A percentile compares a stretch with the other conserved stretches of the same genome.
phyloP scores from a whole-genome alignment of 208 protist species.

The Trypanosoma vivax region DNA sequence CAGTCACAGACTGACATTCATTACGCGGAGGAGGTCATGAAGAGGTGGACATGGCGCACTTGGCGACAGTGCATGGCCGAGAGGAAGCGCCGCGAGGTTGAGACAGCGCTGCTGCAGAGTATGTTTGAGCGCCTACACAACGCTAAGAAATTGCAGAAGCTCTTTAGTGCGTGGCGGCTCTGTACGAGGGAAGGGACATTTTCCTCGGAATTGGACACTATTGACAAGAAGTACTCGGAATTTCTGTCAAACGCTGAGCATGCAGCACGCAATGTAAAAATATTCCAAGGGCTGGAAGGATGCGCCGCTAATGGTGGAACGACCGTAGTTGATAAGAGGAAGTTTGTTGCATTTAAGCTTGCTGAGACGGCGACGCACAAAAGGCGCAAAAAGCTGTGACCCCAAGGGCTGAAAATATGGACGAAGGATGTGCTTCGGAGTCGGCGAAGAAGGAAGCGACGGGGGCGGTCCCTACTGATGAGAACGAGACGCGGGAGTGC shows the following conservation, averaged over 20 bases:
- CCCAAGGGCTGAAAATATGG: not conserved
- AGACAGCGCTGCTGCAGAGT: conserved; percentile 10
- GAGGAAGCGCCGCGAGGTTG: conserved; percentile 9
- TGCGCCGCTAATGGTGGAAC: not conserved
- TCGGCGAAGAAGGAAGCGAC: not conserved
- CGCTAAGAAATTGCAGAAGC: conserved; percentile 24
- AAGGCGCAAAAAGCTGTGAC: conserved; percentile 7
- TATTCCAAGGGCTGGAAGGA: conserved; percentile 19
- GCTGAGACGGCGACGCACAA: conserved; percentile 39
- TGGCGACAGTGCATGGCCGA: conserved; percentile 42
- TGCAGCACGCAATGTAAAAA: conserved; percentile 24
- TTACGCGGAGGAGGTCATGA: conserved; percentile 62
- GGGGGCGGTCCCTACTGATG: not conserved
- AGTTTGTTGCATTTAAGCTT: conserved; percentile 40
- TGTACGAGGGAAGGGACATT: conserved; percentile 23
- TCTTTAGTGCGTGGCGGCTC: conserved; percentile 51
- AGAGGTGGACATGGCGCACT: conserved; percentile 58
- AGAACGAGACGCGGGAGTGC: not conserved
- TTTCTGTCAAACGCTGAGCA: conserved; percentile 44
- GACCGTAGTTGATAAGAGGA: conserved; percentile 12
- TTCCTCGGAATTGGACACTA: conserved; percentile 13
- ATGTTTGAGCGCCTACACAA: conserved; percentile 24
- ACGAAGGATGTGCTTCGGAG: no score
- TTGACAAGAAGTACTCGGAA: conserved; percentile 39
- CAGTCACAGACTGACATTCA: conserved; percentile 46